Evolutionary conservation across 2,329 filamentous ascomycete genomes (phyloP).

Genomic region (Cercospora berteroae): DNA sequence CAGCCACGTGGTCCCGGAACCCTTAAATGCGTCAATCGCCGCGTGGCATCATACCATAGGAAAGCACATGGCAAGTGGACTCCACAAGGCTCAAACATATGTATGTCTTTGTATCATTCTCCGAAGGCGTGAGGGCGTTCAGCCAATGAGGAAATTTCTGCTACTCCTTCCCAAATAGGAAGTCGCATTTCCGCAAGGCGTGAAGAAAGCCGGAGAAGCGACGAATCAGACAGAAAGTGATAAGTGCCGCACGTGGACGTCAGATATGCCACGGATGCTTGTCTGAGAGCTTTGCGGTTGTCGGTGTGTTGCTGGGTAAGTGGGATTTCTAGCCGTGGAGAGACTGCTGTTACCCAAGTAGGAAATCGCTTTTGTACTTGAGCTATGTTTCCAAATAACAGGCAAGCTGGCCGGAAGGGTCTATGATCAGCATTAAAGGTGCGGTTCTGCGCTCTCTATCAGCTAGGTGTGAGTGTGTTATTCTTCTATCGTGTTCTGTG

Average conservation of each 20-base stretch:
- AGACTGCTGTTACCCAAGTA: not conserved
- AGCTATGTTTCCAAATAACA: not conserved
- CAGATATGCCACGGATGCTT: not conserved
- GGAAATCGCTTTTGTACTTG: constrained; percentile 1
- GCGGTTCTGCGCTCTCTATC: not conserved
- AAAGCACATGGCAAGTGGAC: not conserved
- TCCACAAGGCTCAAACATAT: not conserved
- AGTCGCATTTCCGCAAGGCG: constrained; percentile 3
- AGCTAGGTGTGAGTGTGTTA: not conserved
- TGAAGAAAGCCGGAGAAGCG: not conserved
- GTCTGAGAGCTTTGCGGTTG: not conserved
- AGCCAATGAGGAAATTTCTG: not conserved
- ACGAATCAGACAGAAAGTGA: not conserved
- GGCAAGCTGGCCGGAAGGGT: not conserved
- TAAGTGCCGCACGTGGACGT: not conserved
- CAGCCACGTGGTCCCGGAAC: not conserved
- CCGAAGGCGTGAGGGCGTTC: not conserved
- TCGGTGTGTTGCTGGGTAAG: not conserved
- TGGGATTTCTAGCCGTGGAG: not conserved
- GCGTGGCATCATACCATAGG: not conserved
- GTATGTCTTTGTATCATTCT: not conserved
- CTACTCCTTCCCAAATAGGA: not conserved
- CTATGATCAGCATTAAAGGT: not conserved
- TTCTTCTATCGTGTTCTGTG: not conserved
- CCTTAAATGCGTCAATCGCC: not conserved